These are phyloP conservation scores for Herpetospermum pedunculosum DNA, from an alignment of 306 rosid genomes.

Conservation along the genomic window DNA sequence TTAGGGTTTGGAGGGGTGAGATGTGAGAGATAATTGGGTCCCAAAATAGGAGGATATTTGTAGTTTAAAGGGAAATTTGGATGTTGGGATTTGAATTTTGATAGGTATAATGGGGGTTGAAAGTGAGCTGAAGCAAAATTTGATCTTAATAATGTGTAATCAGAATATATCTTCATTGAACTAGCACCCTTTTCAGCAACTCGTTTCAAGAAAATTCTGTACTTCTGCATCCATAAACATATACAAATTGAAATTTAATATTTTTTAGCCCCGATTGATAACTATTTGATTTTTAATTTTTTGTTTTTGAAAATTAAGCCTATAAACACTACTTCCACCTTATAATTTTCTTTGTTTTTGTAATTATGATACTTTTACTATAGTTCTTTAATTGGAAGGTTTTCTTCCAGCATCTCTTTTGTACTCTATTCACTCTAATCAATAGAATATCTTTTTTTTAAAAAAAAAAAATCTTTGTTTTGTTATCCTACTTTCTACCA, in stretches of 20 bases:
- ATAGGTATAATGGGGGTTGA: background rate
- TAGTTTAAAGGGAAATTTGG: background rate
- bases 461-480: too few relatives aligned
- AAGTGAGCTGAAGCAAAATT: background rate
- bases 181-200: background rate
- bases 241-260: background rate
- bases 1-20: background rate
- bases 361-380: too few relatives aligned
- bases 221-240: conserved; percentile 1
- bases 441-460: too few relatives aligned
- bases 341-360: too few relatives aligned
- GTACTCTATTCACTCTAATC: too few relatives aligned
- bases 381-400: too few relatives aligned
- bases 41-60: background rate
- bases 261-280: too few relatives aligned
- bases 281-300: too few relatives aligned
- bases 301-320: too few relatives aligned
- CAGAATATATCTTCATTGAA: background rate
- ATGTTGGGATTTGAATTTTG: background rate
- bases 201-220: conserved; percentile 11
- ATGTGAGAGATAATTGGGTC: background rate
- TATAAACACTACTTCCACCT: too few relatives aligned
- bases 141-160: background rate
- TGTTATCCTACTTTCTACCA: too few relatives aligned
- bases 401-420: too few relatives aligned